Conservation (phyloP, 1,284 basidiomycete species). For the Ceratobasidium sp. region DNA sequence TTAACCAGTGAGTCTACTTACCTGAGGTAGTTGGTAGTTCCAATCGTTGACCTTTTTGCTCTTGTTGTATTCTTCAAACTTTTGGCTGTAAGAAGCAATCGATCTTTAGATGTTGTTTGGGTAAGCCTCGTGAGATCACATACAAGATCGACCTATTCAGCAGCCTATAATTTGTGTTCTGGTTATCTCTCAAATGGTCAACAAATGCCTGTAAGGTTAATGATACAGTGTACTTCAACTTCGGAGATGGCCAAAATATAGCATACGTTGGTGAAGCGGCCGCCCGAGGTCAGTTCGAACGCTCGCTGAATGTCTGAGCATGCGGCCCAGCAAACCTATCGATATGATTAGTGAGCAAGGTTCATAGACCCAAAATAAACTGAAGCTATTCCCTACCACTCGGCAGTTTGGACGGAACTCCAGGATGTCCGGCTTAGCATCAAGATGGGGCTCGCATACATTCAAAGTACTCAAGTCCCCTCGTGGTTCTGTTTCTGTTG, state of each 20-base stretch:
- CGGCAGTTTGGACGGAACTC: constrained; percentile 1
- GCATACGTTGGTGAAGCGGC: neutral
- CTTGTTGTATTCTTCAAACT: too few relatives aligned
- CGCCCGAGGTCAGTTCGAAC: neutral
- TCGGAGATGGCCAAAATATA: too few relatives aligned
- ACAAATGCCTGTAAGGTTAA: constrained; percentile 4
- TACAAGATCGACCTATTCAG: neutral
- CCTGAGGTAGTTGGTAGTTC: too few relatives aligned
- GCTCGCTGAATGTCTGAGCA: constrained; percentile 3
- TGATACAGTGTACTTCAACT: neutral
- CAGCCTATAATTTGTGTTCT: neutral
- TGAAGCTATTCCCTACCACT: constrained; percentile 10
- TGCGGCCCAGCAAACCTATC: constrained; percentile 40
- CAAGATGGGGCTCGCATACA: neutral
- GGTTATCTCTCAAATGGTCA: neutral
- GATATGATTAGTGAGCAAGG: too few relatives aligned
- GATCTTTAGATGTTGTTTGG: too few relatives aligned
- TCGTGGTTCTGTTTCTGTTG: neutral
- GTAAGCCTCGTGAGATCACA: neutral
- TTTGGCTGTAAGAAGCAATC: too few relatives aligned
- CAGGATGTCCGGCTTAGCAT: neutral
- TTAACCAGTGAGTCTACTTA: too few relatives aligned
- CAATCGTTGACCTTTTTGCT: too few relatives aligned
- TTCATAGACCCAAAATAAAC: neutral
- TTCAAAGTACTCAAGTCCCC: neutral